Evolutionary conservation across 2,329 filamentous ascomycete genomes (phyloP).

Genomic region (Lachnellula suecica): DNA sequence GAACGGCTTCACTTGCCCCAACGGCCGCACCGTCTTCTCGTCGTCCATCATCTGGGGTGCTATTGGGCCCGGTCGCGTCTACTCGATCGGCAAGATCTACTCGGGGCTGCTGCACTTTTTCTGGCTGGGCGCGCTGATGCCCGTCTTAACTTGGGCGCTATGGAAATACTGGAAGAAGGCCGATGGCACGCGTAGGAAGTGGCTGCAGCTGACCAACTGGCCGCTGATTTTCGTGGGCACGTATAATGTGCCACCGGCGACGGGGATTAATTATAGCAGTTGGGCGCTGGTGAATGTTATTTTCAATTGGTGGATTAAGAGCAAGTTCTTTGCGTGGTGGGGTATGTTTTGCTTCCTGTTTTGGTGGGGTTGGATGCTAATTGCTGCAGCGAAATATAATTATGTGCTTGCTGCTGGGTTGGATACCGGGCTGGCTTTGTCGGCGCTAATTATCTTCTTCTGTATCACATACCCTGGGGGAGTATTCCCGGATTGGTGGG

Average conservation of each 20-base stretch:
- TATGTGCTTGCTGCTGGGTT: slow-evolving; percentile 71
- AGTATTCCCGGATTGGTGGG: slow-evolving; percentile 63
- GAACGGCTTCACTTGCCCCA: slow-evolving; percentile 57
- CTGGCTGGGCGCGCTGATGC: slow-evolving; percentile 61
- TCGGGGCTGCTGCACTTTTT: slow-evolving; percentile 67
- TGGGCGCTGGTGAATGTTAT: slow-evolving; percentile 71
- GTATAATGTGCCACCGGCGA: slow-evolving; percentile 50
- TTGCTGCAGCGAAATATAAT: slow-evolving; percentile 58
- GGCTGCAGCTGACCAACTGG: slow-evolving; percentile 36
- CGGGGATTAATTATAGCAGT: slow-evolving; percentile 70
- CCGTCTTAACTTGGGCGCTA: slow-evolving; percentile 43
- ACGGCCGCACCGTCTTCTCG: slow-evolving; percentile 38
- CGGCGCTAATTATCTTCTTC: slow-evolving; percentile 64
- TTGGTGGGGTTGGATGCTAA: background rate
- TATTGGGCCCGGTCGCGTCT: slow-evolving; percentile 69
- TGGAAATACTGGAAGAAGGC: slow-evolving; percentile 37
- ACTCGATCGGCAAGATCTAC: slow-evolving; percentile 63
- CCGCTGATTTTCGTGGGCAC: slow-evolving; percentile 31
- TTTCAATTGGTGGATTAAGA: slow-evolving; percentile 69
- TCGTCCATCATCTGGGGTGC: slow-evolving; percentile 65
- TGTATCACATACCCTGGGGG: slow-evolving; percentile 61
- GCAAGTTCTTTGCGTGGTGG: slow-evolving; percentile 63
- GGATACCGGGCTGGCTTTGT: slow-evolving; percentile 65
- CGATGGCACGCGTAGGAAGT: slow-evolving; percentile 21
- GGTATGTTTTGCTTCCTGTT: background rate